Base-by-base conservation (phyloP, 108 stramenopile genomes). In the Pseudonitzschia multiseries region DNA sequence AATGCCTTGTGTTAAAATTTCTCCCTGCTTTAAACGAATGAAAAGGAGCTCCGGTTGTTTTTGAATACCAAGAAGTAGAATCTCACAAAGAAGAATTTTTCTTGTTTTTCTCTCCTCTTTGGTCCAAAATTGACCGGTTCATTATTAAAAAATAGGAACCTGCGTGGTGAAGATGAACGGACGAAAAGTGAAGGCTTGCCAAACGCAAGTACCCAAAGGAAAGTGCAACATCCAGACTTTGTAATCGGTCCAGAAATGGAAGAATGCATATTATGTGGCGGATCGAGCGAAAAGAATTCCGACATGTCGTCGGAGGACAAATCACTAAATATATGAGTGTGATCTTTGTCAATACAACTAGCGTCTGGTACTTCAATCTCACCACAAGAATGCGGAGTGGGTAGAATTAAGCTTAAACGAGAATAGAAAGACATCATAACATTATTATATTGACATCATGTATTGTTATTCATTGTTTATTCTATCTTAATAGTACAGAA, bases 121-220 rank as follows among this genome's bases (percentile, higher is more conserved):
- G 26, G 21, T 53, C 6, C 14, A 26, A 29, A 44, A 8, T 44
- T 31, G 21, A 13, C 26, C 65, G 2, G 46, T 66, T 69, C 6
- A 13, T 26, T 69, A 4, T 18, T 24, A 17, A 22, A 48, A 36
- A 36, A n/a, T n/a, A 62, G 61, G 61, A 70, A 83, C 83, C 27
- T 87, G 87, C 74, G 86, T 83, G 70, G 87, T 93, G 13, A 88
- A 76, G 42, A 78, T 95, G 67, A 95, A 95, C 69, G 94, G 94
- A 41, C 74, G 79, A 63, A 88, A 93, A 69, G 86, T 86, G 17
- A 89, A 87, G 81, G 93, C 91, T 24, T 92, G 91, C 75, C 87
- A 89, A 43, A 83, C 78, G 9, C 70, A 77, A 43, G 75, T 92
- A 17, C 80, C 83, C 8, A 40, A 71, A 26, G 91, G 89, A 69